Evolutionary conservation across 306 rosid genomes (phyloP), one percentile per base, ranked within the genome.

Genomic region (Begonia masoniana): DNA sequence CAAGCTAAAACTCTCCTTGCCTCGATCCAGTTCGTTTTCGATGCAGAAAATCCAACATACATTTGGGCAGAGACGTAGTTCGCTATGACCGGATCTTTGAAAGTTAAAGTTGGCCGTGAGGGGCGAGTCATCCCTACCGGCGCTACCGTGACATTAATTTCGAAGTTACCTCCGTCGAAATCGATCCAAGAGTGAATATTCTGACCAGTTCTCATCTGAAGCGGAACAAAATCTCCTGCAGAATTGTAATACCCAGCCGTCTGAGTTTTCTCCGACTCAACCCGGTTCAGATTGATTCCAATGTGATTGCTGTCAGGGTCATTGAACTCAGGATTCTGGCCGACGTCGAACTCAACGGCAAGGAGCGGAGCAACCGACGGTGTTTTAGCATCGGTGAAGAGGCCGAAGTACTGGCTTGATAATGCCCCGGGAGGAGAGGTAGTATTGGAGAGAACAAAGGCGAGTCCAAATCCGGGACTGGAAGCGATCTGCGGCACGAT

Each of bases 11-110:
- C 60, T 46, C 97, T 83, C 76, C 71, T 91, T 2, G 73, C 74
- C 63, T 85, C 97, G 46, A 85, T 31, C 95, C 91, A 83, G 42
- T 56, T 58, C 3, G 87, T 80, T 43, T 76, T 85, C 47, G 94
- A 81, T 3, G 97, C 95, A 0, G 97, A 91, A 58, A 91, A 91
- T 15, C 97, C 97, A 1, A 91, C 74, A 12, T 55, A 91, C 97
- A 91, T 82, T 51, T 91, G 80, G 1, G 75, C 46, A 21, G 95
- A 78, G 12, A 91, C 46, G 24, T 80, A 91, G 15, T 82, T 62
- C 4, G 75, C 85, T 0, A 91, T 85, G 1, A 1, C n/a, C 0
- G 79, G 66, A 39, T 78, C 23, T n/a, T 10, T 62, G 35, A 58
- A 83, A 23, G 58, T 48, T 16, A 91, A 78, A 5, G 85, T 82